Base-by-base conservation (phyloP, 345 rosid species). In the Citrus hindsii region DNA sequence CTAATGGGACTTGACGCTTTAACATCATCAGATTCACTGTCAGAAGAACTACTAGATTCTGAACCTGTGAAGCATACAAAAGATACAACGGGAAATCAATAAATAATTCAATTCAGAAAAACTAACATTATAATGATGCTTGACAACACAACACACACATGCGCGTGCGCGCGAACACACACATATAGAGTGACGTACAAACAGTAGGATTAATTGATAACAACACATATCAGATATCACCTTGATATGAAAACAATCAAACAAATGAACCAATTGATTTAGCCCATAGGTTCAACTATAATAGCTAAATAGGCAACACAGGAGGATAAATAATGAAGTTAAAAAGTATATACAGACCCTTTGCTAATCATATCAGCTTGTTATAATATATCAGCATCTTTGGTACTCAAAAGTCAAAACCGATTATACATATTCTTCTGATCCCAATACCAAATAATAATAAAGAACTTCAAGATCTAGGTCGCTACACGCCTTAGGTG, bases 1-100 rank as follows among this genome's bases (percentile, higher is more conserved):
- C 78, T 82, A 25, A 59, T 79, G 30, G 83, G 84, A 83, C 78
- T 79, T 66, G 83, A 77, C 72, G 81, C 87, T 86, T 87, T 87
- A 69, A 86, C 87, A 61, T 81, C 83, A 75, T 76, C 86, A 25
- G 87, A 81, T 77, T 83, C 94, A 84, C 88, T 86, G 60, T 90
- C 93, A 67, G 93, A 83, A 64, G 87, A 87, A 81, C 89, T 80
- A 74, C 86, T 83, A 73, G 90, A 82, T 22, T 87, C 97, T 35
- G 94, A 88, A 84, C 82, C 97, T 89, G 88, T 30, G 76, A 79
- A 74, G 69, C 63, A 80, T 10, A 30, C 51, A 65, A 46, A 69
- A 63, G 69, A 58, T 24, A 75, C 37, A 53, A 10, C 1, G 46
- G 21, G n/a, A 37, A 40, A 71, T 25, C 22, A 19, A 32, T 13